Base-by-base conservation (phyloP, 768 basidiomycete genomes). In the Rubroboletus pulcherrimus region DNA sequence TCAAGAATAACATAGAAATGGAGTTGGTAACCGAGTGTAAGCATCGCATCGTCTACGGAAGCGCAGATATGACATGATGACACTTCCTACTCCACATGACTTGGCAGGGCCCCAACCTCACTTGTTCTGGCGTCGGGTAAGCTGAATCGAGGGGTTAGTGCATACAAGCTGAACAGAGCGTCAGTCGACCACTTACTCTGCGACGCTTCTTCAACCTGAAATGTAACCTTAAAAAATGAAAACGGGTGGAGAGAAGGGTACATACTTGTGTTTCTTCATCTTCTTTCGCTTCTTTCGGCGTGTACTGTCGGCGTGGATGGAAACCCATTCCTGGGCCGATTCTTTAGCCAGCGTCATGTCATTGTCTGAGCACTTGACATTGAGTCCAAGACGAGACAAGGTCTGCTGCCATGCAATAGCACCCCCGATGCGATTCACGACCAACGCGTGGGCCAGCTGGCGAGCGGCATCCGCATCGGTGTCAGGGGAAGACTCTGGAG, bases 221-320 rank as follows among this genome's bases (percentile, higher is more conserved):
- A 47, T 41, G 15, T 21, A 21, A 42, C 6, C 35, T 66, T 29
- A 66, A 43, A 56, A 53, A 49, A 14, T 4, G 42, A 45, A 51
- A 54, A 54, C 54, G 19, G 15, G 38, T 48, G n/a, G 35, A 55
- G 51, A 42, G 41, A 8, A 51, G 26, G 29, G 29, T 4, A 79
- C 89, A 73, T 66, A 93, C 92, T 95, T 95, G 72, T 96, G 93
- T 75, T 94, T 96, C 81, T 88, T 92, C 86, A 96, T 96, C 85
- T 95, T 96, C 84, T 85, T 89, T 78, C 84, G 78, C 63, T 84
- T 80, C 79, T 93, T 93, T 71, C 91, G 82, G 77, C 86, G 89
- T 30, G 83, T 84, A 62, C 91, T 92, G 63, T 93, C 91, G 74
- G 90, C 77, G 68, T 84, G 71, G 15, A 90, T 79, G 42, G 82